A percentile compares a stretch with the other conserved stretches of the same genome.
Conservation (phyloP, 139 green algal genomes). For the Mesotaenium endlicherianum region DNA sequence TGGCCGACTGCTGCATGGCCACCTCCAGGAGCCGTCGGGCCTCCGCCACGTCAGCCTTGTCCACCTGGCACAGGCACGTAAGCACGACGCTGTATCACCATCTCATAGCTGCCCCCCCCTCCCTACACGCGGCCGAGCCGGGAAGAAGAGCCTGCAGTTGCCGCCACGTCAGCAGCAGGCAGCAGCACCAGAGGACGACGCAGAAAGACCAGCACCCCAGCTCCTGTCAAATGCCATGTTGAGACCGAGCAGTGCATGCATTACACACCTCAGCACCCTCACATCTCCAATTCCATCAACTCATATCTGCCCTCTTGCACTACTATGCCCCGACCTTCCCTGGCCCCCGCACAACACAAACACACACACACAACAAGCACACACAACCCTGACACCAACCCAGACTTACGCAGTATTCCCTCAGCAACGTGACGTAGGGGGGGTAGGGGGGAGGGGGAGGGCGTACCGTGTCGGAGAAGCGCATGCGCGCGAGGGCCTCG, state of each 20-base stretch:
- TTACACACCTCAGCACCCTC: too few species aligned
- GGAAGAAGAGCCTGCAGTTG: not conserved
- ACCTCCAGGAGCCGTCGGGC: slow-evolving; percentile 68
- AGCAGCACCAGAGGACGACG: not conserved
- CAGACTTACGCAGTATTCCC: too few species aligned
- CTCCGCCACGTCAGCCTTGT: slow-evolving; percentile 64
- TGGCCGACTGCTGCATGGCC: slow-evolving; percentile 74
- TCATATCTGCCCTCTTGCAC: not conserved
- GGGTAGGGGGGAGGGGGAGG: not conserved
- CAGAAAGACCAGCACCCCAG: not conserved
- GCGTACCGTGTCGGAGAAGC: slow-evolving; percentile 29
- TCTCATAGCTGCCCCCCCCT: too few species aligned
- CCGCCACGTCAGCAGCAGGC: not conserved
- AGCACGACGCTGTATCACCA: not conserved
- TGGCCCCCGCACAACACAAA: not conserved
- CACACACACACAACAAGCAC: not conserved
- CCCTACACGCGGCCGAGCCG: too few species aligned
- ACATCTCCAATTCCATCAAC: too few species aligned
- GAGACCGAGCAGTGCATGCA: too few species aligned
- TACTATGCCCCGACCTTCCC: not conserved
- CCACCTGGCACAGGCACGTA: too few species aligned
- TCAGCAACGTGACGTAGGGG: too few species aligned
- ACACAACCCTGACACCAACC: not conserved
- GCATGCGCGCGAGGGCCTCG: slow-evolving; percentile 82
- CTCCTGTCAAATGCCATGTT: too few species aligned